phyloP scores from a whole-genome alignment of 257 asterid genomes.

The Verbena officinalis region DNA sequence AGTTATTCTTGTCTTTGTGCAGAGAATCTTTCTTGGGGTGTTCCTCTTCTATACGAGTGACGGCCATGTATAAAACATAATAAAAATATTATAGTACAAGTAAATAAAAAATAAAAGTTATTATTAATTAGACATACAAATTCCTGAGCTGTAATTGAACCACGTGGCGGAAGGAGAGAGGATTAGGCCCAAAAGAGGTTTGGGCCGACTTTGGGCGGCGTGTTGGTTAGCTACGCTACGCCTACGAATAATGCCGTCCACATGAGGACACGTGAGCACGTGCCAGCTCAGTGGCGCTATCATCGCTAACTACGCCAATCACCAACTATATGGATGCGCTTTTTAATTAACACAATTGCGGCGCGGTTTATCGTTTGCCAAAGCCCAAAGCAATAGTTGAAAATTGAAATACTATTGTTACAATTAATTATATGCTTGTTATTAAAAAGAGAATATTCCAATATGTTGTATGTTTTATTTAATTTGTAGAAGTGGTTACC shows the following conservation, averaged over 20 bases:
- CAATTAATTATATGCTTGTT: too few relatives aligned
- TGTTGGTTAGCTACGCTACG: conserved; percentile 17
- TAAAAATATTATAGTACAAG: too few relatives aligned
- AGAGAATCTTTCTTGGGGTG: conserved; percentile 36
- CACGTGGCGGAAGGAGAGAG: conserved; percentile 47
- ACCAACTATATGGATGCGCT: conserved; percentile 17
- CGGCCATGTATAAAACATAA: conserved; percentile 26
- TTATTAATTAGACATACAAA: too few relatives aligned
- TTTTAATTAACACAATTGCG: conserved; percentile 22
- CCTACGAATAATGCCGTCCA: conserved; percentile 32
- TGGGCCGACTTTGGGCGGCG: conserved; percentile 50
- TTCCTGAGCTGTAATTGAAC: background rate
- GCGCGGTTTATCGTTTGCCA: conserved; percentile 26
- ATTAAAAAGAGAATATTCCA: too few relatives aligned
- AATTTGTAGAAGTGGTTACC: too few relatives aligned
- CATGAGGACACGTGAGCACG: conserved; percentile 57
- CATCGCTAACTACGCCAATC: conserved; percentile 37
- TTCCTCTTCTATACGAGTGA: conserved; percentile 28
- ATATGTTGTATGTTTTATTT: too few relatives aligned
- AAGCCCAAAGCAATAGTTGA: background rate
- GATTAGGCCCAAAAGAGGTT: background rate
- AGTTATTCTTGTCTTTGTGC: conserved; percentile 33
- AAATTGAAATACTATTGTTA: too few relatives aligned
- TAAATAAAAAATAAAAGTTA: background rate
- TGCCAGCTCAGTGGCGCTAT: conserved; percentile 35